These are phyloP conservation scores for Penicillium sp. DNA, from an alignment of 2,329 filamentous ascomycete genomes.

Conservation along the genomic window DNA sequence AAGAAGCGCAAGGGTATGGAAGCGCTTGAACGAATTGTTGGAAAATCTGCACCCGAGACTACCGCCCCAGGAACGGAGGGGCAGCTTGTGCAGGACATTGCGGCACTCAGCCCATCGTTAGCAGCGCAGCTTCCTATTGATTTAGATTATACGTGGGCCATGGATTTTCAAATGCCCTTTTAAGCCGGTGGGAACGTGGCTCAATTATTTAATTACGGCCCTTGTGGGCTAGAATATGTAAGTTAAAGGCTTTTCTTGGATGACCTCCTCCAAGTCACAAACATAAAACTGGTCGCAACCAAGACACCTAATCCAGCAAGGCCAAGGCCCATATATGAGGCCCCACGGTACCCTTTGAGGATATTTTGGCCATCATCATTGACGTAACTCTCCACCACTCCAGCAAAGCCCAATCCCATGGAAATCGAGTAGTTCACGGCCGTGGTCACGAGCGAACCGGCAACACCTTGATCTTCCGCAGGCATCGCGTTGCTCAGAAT, in stretches of 20 bases:
- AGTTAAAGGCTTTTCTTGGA: slow-evolving; percentile 4
- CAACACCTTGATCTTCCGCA: slow-evolving; percentile 52
- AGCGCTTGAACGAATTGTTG: slow-evolving; percentile 10
- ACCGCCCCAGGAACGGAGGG: neutral
- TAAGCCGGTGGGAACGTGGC: neutral
- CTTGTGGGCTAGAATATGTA: neutral
- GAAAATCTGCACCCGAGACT: slow-evolving; percentile 1
- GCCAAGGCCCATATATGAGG: slow-evolving; percentile 43
- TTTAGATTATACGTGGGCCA: slow-evolving; percentile 13
- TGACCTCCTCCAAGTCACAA: slow-evolving; percentile 7
- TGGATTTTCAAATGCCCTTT: slow-evolving; percentile 12
- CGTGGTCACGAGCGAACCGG: slow-evolving; percentile 60
- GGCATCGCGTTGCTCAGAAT: slow-evolving; percentile 58
- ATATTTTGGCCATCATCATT: slow-evolving; percentile 37
- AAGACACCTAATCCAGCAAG: slow-evolving; percentile 25
- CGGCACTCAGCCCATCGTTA: slow-evolving; percentile 3
- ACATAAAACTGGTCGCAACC: slow-evolving; percentile 16
- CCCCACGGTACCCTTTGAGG: slow-evolving; percentile 42
- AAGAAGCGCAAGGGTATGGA: slow-evolving; percentile 17
- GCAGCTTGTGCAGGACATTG: slow-evolving; percentile 3
- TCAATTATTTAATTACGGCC: neutral
- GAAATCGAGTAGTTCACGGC: slow-evolving; percentile 70
- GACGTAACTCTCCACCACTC: slow-evolving; percentile 59
- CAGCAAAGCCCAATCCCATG: slow-evolving; percentile 65
- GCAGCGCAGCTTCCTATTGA: slow-evolving; percentile 10